Percentiles rank a stretch among this genome's conserved stretches.
phyloP scores from a whole-genome alignment of 108 stramenopile species.

The Pelagomonas calceolata region DNA sequence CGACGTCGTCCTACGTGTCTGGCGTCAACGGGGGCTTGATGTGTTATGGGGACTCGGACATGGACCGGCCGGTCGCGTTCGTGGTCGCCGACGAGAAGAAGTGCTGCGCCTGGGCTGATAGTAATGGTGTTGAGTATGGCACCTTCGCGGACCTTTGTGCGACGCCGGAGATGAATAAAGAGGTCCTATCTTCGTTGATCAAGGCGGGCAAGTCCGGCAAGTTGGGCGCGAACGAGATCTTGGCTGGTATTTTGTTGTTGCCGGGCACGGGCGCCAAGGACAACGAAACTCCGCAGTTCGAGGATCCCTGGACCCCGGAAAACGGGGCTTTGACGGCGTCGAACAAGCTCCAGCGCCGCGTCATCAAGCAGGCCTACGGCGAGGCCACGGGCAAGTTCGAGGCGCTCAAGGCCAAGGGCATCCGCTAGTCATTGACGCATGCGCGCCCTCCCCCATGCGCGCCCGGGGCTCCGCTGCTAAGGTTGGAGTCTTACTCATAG shows the following conservation, averaged over 20 bases:
- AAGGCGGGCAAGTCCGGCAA: background rate
- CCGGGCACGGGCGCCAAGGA: background rate
- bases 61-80: slow-evolving; percentile 71
- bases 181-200: background rate
- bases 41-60: slow-evolving; percentile 75
- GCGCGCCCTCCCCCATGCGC: no score
- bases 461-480: no score
- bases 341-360: slow-evolving; percentile 68
- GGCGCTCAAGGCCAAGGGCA: slow-evolving; percentile 41
- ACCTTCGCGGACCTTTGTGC: background rate
- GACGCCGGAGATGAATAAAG: background rate
- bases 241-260: background rate
- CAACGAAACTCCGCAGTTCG: background rate
- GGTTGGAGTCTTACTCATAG: no score
- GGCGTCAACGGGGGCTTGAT: slow-evolving; percentile 62
- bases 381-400: slow-evolving; percentile 15
- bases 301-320: slow-evolving; percentile 65
- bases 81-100: slow-evolving; percentile 52
- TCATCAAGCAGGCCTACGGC: slow-evolving; percentile 57
- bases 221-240: background rate
- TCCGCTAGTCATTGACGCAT: slow-evolving; percentile 48
- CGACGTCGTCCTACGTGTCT: slow-evolving; percentile 57
- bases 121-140: slow-evolving; percentile 36
- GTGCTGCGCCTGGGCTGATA: slow-evolving; percentile 59
- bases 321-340: slow-evolving; percentile 74